Evolutionary conservation across 495 filamentous ascomycete genomes (phyloP).

Genomic region (Tuber indicum): DNA sequence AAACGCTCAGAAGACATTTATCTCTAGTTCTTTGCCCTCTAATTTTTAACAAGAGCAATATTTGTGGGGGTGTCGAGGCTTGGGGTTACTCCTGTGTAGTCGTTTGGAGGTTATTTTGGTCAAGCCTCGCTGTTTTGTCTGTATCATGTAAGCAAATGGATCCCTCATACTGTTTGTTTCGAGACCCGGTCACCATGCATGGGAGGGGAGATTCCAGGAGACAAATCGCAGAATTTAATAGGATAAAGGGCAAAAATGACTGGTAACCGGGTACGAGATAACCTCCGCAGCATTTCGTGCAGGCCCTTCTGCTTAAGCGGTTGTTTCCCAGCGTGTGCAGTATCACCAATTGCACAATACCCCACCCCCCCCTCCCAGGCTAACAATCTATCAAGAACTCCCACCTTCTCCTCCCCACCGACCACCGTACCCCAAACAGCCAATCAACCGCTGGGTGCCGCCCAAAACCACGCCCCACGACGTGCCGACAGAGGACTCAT

Average conservation of each 20-base stretch:
- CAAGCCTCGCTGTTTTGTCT: too few species aligned
- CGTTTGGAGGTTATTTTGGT: too few species aligned
- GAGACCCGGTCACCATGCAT: neutral
- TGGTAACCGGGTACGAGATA: neutral
- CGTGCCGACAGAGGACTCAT: fast-evolving
- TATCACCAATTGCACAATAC: neutral
- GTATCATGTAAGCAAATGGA: too few species aligned
- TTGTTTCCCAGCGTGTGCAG: neutral
- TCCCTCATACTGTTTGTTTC: neutral
- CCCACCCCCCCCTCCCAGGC: neutral
- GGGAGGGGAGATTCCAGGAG: neutral
- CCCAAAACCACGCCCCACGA: neutral
- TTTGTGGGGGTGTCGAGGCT: too few species aligned
- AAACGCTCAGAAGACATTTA: too few species aligned
- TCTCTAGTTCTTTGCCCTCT: too few species aligned
- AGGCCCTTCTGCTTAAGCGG: neutral
- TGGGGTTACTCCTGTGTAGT: too few species aligned
- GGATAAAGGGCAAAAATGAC: neutral
- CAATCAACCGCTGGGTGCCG: neutral
- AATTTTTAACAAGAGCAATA: too few species aligned
- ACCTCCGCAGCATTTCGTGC: neutral
- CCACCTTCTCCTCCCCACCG: neutral
- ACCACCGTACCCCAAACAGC: neutral
- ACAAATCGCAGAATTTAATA: neutral
- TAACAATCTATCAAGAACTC: neutral